Evolutionary conservation across 345 rosid species (phyloP), one percentile per base, ranked within the genome.

Genomic region (Eucalyptus pumila): DNA sequence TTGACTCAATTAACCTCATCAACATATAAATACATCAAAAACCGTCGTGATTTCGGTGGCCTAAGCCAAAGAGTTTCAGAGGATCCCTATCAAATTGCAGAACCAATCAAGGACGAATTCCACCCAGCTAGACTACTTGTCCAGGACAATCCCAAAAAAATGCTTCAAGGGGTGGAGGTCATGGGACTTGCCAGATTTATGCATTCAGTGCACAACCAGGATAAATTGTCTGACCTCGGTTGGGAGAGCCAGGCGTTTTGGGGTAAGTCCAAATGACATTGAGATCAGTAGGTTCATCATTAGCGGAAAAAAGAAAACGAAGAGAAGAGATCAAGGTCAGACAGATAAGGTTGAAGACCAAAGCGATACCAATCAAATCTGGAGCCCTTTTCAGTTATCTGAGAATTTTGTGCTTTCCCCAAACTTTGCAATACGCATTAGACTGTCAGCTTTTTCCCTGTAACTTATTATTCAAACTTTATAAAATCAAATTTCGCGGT

Each of bases 11-110:
- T 69, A 16, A 9, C 80, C 80, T 42, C 12, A 10, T 34, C 0
- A 69, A 17, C 80, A 17, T 17, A 69, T 16, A 69, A 17, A 69
- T 19, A 5, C 24, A 69, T 16, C 13, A 8, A 13, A 69, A 34
- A 34, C 58, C 1, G 1, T 2, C 2, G 0, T 19, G 58, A 52
- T 52, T 52, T 52, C 10, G 0, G 26, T 19, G 19, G 58, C 58
- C 26, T 52, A 52, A 52, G 58, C 58, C 58, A 52, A 3, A 50
- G 1, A 3, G 10, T 19, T 52, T 52, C 24, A 1, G 10, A 19
- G 58, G 58, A 6, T 51, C 56, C 56, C 56, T 19, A 52, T 6
- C 56, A 52, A 7, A 52, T 19, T 52, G 56, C 4, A 52, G 7
- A 50, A 50, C 19, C 17, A 49, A 49, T 16, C 0, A 6, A 17